phyloP scores from a whole-genome alignment of 768 basidiomycete genomes.

The Hypholoma sublateritium region DNA sequence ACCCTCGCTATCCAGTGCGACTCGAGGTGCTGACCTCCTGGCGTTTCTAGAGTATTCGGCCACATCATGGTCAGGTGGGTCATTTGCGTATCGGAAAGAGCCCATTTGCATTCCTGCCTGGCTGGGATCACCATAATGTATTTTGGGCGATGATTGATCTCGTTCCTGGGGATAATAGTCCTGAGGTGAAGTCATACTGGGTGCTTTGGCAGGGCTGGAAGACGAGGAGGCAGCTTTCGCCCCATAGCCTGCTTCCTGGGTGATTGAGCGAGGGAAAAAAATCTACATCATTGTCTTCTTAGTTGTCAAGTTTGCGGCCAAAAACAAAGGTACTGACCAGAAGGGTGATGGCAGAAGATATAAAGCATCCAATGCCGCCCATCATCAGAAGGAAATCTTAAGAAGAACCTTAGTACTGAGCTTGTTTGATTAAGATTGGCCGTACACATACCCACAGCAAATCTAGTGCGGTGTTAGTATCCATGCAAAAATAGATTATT shows the following conservation, averaged over 20 bases:
- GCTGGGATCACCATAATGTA: constrained; percentile 11
- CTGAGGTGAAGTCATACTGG: constrained; percentile 24
- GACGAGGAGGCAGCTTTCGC: constrained; percentile 34
- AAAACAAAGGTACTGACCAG: constrained; percentile 46
- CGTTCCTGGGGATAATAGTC: constrained; percentile 21
- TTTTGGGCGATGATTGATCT: constrained; percentile 14
- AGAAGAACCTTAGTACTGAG: constrained; percentile 17
- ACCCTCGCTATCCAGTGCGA: constrained; percentile 22
- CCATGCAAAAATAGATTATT: neutral
- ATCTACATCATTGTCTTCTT: constrained; percentile 39
- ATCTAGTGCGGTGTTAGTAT: constrained; percentile 35
- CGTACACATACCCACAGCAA: constrained; percentile 53
- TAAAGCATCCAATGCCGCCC: constrained; percentile 72
- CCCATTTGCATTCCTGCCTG: constrained; percentile 17
- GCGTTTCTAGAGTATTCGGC: constrained; percentile 4
- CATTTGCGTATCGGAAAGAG: too few species aligned
- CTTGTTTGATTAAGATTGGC: neutral
- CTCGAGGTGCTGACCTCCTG: constrained; percentile 12
- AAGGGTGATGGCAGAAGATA: constrained; percentile 80
- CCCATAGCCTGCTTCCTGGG: constrained; percentile 61
- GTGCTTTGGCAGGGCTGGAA: constrained; percentile 25
- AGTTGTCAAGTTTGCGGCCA: neutral
- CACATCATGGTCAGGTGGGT: constrained; percentile 6
- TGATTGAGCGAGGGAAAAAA: constrained; percentile 77
- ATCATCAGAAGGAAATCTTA: constrained; percentile 71